Base-by-base conservation (phyloP, 2,329 filamentous ascomycete species). In the Colletotrichum filicis region DNA sequence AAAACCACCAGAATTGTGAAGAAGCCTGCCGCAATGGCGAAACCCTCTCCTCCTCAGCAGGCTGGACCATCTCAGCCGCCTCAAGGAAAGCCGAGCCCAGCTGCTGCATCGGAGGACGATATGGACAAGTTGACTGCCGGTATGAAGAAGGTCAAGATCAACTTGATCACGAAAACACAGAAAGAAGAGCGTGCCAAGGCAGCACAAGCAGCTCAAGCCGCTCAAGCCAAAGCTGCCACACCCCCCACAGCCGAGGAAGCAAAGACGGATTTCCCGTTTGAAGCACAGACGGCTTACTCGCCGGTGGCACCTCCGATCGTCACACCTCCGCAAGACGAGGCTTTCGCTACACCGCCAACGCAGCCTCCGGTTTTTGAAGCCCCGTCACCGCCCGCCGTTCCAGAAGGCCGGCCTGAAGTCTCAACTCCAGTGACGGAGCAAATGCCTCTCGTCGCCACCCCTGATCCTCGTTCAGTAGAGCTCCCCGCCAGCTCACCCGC, bases 141-240 rank as follows among this genome's bases (percentile, higher is more conserved):
- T 1, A 88, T 92, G 86, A 91, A 89, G 79, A 91, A 88, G 79
- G 89, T 92, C 71, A 91, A 88, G 78, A 90, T 92, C 76, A 91
- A 88, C 65, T 79, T 92, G 28, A 83, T 91, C 52, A 91, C 89
- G 1, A 86, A 90, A 73, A 85, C 89, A 52, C 88, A 91, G 76
- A 87, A 86, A 76, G 89, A 90, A 62, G 89, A 87, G 1, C 86
- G 84, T 30, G 86, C 86, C 65, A 78, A 79, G 66, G 77, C 79
- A n/a, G 62, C 69, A n/a, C 53, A 77, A 42, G 77, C 79, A n/a
- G 62, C 66, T 24, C 53, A 77, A 58, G 71, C 64, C 73, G 57
- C 58, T 3, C 65, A 70, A 53, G 37, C 19, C n/a, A 79, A 77
- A 68, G 76, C 77, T 8, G 77, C 78, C 30, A 75, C 74, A 14